Evolutionary conservation across 1,284 basidiomycete genomes (phyloP).

Genomic region (Vanrija pseudolonga): DNA sequence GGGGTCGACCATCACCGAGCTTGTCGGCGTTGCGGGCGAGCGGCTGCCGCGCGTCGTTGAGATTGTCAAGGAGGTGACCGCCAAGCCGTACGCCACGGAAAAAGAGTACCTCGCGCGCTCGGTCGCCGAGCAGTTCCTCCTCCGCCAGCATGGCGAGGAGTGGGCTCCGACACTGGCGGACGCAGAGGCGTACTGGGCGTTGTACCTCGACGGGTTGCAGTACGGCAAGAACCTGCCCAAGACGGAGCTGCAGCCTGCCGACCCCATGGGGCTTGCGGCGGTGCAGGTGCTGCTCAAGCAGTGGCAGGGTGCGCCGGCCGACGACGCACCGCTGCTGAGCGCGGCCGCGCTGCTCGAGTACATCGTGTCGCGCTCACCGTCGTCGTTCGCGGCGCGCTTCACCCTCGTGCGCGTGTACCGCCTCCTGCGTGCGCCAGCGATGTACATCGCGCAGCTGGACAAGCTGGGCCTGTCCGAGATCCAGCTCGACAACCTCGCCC

Average conservation of each 20-base stretch:
- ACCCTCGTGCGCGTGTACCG: conserved; percentile 34
- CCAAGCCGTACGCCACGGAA: conserved; percentile 19
- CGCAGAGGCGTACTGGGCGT: conserved; percentile 22
- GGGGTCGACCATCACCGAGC: conserved; percentile 29
- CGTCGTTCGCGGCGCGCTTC: conserved; percentile 23
- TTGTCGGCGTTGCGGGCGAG: conserved; percentile 23
- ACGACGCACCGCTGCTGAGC: conserved; percentile 16
- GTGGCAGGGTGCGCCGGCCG: conserved; percentile 12
- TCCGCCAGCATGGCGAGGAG: conserved; percentile 5
- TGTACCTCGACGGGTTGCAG: conserved; percentile 29
- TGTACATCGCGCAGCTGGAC: conserved; percentile 17
- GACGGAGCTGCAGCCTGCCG: conserved; percentile 39
- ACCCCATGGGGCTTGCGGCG: conserved; percentile 30
- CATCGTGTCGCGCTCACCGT: conserved; percentile 26
- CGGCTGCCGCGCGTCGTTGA: conserved; percentile 7
- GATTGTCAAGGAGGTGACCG: neutral
- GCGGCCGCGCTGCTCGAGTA: conserved; percentile 22
- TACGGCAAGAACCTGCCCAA: conserved; percentile 34
- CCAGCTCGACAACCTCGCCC: conserved; percentile 37
- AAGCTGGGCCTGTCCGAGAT: conserved; percentile 31
- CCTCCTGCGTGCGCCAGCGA: conserved; percentile 26
- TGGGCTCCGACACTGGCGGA: conserved; percentile 15
- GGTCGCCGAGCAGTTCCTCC: conserved; percentile 24
- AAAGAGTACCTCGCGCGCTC: conserved; percentile 21
- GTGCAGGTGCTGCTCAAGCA: conserved; percentile 24